Conservation (phyloP, 23 red algal genomes). For the Gracilaria domingensis region DNA sequence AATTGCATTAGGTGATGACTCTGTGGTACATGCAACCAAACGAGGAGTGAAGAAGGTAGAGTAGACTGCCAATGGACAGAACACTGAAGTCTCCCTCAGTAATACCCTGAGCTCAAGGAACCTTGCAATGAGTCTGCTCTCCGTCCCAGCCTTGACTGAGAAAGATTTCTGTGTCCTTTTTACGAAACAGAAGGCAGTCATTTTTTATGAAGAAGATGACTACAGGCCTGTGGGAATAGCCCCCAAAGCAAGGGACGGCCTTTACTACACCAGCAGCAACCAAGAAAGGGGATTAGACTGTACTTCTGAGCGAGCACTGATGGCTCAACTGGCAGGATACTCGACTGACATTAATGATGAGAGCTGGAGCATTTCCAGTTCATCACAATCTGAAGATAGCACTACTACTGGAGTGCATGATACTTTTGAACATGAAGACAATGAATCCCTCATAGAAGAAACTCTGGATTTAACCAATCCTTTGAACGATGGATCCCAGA, state of each 20-base stretch:
- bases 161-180: constrained; percentile 19
- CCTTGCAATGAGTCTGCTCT: constrained; percentile 29
- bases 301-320: background rate
- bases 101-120: background rate
- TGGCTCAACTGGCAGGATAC: background rate
- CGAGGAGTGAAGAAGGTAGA: background rate
- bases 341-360: no score
- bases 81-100: background rate
- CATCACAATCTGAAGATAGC: no score
- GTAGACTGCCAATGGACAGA: constrained; percentile 15
- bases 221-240: constrained; percentile 5
- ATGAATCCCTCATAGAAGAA: no score
- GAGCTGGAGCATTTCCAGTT: no score
- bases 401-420: no score
- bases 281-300: background rate
- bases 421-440: no score
- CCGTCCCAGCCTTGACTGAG: constrained; percentile 26
- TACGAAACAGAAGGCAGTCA: background rate
- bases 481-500: background rate
- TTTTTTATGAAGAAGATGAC: background rate
- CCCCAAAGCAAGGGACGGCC: constrained; percentile 2
- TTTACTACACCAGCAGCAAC: constrained; percentile 27
- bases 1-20: constrained; percentile 46
- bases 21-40: background rate
- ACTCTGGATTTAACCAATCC: background rate